Evolutionary conservation across 768 basidiomycete species (phyloP).

Genomic region (Rhodotorula diobovata): DNA sequence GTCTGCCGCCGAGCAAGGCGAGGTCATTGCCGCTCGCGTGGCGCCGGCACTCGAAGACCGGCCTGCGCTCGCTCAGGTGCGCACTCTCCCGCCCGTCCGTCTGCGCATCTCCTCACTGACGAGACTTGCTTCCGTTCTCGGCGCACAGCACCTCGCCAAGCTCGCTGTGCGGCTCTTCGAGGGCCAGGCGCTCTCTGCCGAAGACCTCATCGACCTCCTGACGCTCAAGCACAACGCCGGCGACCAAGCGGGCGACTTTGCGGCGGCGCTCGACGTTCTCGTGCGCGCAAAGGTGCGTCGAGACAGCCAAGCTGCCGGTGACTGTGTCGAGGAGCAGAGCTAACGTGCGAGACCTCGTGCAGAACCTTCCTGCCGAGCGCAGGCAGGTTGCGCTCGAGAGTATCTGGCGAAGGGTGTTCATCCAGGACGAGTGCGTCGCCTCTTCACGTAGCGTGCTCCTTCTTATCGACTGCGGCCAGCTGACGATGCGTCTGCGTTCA

Average conservation of each 20-base stretch:
- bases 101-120: not conserved
- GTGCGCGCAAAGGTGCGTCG: slow-evolving; percentile 51
- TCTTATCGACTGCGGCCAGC: not conserved
- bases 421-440: slow-evolving; percentile 73
- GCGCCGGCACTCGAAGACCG: slow-evolving; percentile 19
- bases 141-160: slow-evolving; percentile 63
- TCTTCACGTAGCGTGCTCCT: not conserved
- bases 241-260: slow-evolving; percentile 54
- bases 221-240: slow-evolving; percentile 72
- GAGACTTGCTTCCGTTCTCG: too few relatives aligned
- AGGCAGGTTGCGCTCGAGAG: slow-evolving; percentile 65
- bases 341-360: too few relatives aligned
- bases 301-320: too few relatives aligned
- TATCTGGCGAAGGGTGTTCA: slow-evolving; percentile 81
- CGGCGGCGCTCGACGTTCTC: slow-evolving; percentile 51
- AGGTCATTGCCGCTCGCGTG: slow-evolving; percentile 4
- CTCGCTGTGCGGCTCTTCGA: slow-evolving; percentile 65
- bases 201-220: slow-evolving; percentile 76
- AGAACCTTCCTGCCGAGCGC: slow-evolving; percentile 69
- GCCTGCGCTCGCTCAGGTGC: slow-evolving; percentile 54
- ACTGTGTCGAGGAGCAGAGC: too few relatives aligned
- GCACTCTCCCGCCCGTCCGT: slow-evolving; percentile 46
- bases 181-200: slow-evolving; percentile 67
- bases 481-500: not conserved
- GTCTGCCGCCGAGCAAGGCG: slow-evolving; percentile 15